These are phyloP conservation scores for Patellaria atrata DNA, from an alignment of 495 filamentous ascomycete species.

Conservation along the genomic window DNA sequence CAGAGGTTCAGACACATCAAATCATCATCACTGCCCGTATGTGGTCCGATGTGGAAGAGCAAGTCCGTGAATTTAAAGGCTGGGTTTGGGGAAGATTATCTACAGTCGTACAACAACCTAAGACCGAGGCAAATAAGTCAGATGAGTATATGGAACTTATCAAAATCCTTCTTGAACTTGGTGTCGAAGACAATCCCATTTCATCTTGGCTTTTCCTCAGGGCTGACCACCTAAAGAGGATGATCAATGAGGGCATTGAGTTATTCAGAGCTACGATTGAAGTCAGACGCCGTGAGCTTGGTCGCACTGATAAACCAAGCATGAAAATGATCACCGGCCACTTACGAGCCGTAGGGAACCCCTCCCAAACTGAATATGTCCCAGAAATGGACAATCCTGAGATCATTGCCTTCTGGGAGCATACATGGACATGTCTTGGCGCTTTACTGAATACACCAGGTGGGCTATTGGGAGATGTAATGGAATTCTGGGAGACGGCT, in stretches of 20 bases:
- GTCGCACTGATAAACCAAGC: conserved; percentile 54
- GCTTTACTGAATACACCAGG: conserved; percentile 52
- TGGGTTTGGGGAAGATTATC: conserved; percentile 69
- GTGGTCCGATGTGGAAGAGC: conserved; percentile 80
- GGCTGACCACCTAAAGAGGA: conserved; percentile 74
- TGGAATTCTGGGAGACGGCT: conserved; percentile 88
- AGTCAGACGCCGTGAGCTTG: conserved; percentile 66
- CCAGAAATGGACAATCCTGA: conserved; percentile 53
- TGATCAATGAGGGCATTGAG: conserved; percentile 63
- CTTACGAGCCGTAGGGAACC: conserved; percentile 54
- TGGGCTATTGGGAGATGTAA: conserved; percentile 74
- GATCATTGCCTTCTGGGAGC: conserved; percentile 81
- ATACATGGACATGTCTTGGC: conserved; percentile 54
- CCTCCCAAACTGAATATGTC: conserved; percentile 35
- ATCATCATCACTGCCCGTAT: conserved; percentile 83
- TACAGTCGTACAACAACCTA: conserved; percentile 25
- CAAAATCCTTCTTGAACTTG: conserved; percentile 71
- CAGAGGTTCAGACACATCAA: conserved; percentile 65
- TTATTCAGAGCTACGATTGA: conserved; percentile 82
- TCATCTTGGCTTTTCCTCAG: conserved; percentile 87
- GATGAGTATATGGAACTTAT: conserved; percentile 88
- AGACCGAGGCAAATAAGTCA: conserved; percentile 33
- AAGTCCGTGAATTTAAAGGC: conserved; percentile 71
- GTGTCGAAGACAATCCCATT: conserved; percentile 89
- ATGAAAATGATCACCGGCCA: conserved; percentile 53